A percentile compares a stretch with the other conserved stretches of the same genome.
These are phyloP conservation scores for Pinus albicaulis DNA, from an alignment of 75 land plant species.

Conservation along the genomic window DNA sequence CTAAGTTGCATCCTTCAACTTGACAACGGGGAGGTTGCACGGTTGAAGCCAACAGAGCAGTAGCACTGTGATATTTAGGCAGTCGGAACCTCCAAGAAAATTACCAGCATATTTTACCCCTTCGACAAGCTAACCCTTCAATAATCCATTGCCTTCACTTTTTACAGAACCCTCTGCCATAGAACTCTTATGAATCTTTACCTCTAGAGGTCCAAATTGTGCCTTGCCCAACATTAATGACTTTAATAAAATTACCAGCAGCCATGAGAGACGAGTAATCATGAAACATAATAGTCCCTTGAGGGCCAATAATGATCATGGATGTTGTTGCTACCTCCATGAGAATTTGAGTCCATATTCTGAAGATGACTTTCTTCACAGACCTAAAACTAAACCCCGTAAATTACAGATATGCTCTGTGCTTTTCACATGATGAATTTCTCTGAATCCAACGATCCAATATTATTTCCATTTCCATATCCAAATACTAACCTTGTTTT, in stretches of 20 bases:
- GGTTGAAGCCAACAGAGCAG: not conserved
- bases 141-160: not conserved
- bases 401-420: not conserved
- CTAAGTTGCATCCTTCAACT: slow-evolving; percentile 42
- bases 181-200: not conserved
- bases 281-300: not conserved
- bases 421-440: not conserved
- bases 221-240: not conserved
- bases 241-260: not conserved
- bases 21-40: slow-evolving; percentile 48
- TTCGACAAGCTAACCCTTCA: not conserved
- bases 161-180: not conserved
- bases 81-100: not conserved
- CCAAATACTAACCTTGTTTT: too few relatives aligned
- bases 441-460: not conserved
- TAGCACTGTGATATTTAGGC: not conserved
- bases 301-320: slow-evolving; percentile 5
- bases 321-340: not conserved
- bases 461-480: too few relatives aligned
- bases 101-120: not conserved
- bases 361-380: not conserved
- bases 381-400: not conserved
- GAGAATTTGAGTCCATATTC: slow-evolving; percentile 1
- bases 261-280: not conserved
- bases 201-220: not conserved